phyloP scores from a whole-genome alignment of 1,284 basidiomycete species.

The Cryptococcus sp. region DNA sequence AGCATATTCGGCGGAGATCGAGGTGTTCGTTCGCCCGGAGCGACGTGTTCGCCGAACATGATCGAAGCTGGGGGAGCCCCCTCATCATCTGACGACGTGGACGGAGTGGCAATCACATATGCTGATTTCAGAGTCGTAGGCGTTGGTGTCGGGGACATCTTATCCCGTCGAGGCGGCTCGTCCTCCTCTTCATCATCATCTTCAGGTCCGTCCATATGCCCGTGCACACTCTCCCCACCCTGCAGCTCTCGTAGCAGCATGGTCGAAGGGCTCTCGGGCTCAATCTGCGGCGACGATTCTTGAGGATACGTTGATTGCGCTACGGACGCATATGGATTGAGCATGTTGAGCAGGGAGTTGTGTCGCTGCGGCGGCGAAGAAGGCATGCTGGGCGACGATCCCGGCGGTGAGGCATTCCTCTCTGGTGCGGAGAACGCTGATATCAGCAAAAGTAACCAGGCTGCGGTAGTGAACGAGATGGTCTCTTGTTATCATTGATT shows the following conservation, averaged over 20 bases:
- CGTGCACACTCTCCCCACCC: conserved; percentile 12
- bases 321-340: conserved; percentile 73
- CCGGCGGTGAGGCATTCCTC: too few species aligned
- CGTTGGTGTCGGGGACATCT: conserved; percentile 23
- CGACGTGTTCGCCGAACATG: conserved; percentile 31
- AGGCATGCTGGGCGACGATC: neutral
- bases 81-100: conserved; percentile 32
- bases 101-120: conserved; percentile 18
- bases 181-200: conserved; percentile 7
- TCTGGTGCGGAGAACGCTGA: too few species aligned
- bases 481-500: too few species aligned
- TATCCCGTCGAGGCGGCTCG: neutral
- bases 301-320: conserved; percentile 67
- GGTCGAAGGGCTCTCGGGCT: conserved; percentile 45
- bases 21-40: conserved; percentile 18
- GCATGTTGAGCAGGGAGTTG: conserved; percentile 67
- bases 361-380: conserved; percentile 6
- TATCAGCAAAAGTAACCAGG: too few species aligned
- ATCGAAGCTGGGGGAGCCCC: conserved; percentile 39
- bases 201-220: neutral
- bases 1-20: conserved; percentile 13
- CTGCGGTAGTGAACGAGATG: too few species aligned
- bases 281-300: conserved; percentile 54
- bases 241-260: conserved; percentile 46
- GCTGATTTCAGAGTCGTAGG: conserved; percentile 10